Evolutionary conservation across 2,329 filamentous ascomycete genomes (phyloP).

Genomic region (Metarhizium humberi): DNA sequence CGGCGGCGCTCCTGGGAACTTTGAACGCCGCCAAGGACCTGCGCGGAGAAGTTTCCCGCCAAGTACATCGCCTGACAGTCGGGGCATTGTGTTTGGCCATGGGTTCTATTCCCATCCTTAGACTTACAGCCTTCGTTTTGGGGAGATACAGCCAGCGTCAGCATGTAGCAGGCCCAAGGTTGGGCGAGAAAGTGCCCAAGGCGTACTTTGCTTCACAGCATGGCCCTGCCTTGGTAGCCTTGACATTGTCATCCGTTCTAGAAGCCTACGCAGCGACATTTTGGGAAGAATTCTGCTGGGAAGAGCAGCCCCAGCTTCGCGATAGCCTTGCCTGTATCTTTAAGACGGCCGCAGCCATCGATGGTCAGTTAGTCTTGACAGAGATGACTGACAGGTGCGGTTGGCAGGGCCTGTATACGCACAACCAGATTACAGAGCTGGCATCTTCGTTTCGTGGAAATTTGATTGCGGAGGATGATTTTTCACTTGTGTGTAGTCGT

Average conservation of each 20-base stretch:
- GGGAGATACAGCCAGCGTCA: neutral
- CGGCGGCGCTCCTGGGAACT: slow-evolving; percentile 18
- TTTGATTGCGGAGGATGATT: neutral
- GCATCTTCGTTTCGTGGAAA: slow-evolving; percentile 9
- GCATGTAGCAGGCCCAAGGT: neutral
- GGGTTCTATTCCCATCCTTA: neutral
- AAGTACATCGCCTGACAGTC: neutral
- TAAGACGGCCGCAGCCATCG: neutral
- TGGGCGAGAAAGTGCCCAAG: neutral
- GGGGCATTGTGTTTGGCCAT: neutral
- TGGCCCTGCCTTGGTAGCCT: slow-evolving; percentile 12
- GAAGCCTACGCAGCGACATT: slow-evolving; percentile 6
- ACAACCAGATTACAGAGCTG: slow-evolving; percentile 17
- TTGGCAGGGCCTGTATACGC: slow-evolving; percentile 17
- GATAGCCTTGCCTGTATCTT: neutral
- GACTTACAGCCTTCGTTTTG: neutral
- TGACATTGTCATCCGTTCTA: slow-evolving; percentile 11
- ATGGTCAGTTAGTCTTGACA: slow-evolving; percentile 2
- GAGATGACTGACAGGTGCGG: slow-evolving; percentile 18
- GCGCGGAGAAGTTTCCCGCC: slow-evolving; percentile 17
- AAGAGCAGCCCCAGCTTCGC: neutral
- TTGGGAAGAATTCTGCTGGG: neutral
- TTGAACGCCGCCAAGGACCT: slow-evolving; percentile 8
- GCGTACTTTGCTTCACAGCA: slow-evolving; percentile 10
- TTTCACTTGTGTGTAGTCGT: neutral